Percentiles rank a stretch among this genome's conserved stretches.
These are phyloP conservation scores for Tetragonia tetragonoides DNA, from an alignment of 148 eudicot genomes.

Conservation along the genomic window DNA sequence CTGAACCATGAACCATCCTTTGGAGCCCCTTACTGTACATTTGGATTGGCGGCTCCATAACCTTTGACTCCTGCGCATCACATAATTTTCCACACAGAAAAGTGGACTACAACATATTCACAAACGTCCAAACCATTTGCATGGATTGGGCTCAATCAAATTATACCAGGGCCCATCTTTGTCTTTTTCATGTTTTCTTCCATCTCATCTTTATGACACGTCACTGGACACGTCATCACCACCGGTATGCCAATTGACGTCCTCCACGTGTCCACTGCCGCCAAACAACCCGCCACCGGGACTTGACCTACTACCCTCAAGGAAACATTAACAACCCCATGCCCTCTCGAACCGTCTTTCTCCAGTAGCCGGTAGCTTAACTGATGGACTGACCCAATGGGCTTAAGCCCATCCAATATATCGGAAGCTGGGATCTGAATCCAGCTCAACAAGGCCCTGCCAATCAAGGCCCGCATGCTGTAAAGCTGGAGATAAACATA, in stretches of 20 bases:
- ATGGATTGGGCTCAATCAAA: neutral
- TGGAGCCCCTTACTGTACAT: neutral
- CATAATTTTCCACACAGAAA: neutral
- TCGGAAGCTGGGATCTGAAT: slow-evolving; percentile 50
- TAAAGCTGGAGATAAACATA: slow-evolving; percentile 40
- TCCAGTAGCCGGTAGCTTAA: slow-evolving; percentile 54
- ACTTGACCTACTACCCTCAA: slow-evolving; percentile 34
- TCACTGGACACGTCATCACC: slow-evolving; percentile 20
- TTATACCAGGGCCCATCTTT: neutral
- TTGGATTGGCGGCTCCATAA: neutral
- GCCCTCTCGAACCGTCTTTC: slow-evolving; percentile 56
- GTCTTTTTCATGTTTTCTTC: neutral
- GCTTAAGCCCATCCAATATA: slow-evolving; percentile 34
- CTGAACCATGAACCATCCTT: neutral
- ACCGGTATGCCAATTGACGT: slow-evolving; percentile 42
- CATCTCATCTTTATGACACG: slow-evolving; percentile 10
- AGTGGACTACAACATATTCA: neutral
- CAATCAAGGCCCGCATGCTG: slow-evolving; percentile 35
- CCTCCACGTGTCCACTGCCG: slow-evolving; percentile 22
- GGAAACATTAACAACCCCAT: slow-evolving; percentile 47
- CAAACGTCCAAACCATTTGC: neutral
- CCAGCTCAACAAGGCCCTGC: slow-evolving; percentile 52
- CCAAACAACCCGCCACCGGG: slow-evolving; percentile 6
- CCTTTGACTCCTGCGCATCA: neutral
- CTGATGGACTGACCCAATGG: slow-evolving; percentile 33